These are phyloP conservation scores for Lactifluus piperatus DNA, from an alignment of 768 basidiomycete genomes.

Conservation along the genomic window DNA sequence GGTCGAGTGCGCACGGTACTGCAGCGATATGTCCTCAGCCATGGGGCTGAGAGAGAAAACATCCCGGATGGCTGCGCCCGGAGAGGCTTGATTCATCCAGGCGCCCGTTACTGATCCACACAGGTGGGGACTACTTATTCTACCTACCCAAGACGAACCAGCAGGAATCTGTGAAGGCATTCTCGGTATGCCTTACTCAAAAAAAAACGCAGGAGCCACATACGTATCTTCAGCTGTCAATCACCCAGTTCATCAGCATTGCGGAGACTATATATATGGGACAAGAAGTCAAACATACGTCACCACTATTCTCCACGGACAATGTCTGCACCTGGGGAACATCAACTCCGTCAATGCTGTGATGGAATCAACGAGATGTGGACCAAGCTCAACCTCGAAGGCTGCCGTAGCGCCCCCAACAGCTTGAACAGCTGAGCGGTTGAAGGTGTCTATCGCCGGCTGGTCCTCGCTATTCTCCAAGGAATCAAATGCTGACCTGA, in stretches of 20 bases:
- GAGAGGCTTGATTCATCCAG: background rate
- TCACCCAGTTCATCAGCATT: background rate
- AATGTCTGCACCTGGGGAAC: constrained; percentile 2
- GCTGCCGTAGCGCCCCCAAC: background rate
- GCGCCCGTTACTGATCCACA: background rate
- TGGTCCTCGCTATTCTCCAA: background rate
- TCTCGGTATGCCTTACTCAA: background rate
- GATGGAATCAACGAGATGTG: background rate
- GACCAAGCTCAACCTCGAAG: constrained; percentile 2
- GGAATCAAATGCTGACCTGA: constrained; percentile 2
- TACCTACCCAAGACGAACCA: constrained; percentile 9
- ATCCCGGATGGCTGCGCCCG: background rate
- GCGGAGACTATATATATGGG: background rate
- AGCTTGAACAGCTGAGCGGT: background rate
- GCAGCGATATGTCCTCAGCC: background rate
- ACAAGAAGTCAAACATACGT: constrained; percentile 1
- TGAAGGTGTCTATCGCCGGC: background rate
- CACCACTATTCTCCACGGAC: constrained; percentile 5
- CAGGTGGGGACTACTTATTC: background rate
- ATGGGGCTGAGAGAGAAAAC: background rate
- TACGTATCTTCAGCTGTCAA: constrained; percentile 10
- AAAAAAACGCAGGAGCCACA: background rate
- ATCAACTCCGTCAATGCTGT: background rate
- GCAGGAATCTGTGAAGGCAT: background rate
- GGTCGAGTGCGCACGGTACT: background rate